These are phyloP conservation scores for Psilocybe tampanensis DNA, from an alignment of 768 basidiomycete genomes.

Conservation along the genomic window DNA sequence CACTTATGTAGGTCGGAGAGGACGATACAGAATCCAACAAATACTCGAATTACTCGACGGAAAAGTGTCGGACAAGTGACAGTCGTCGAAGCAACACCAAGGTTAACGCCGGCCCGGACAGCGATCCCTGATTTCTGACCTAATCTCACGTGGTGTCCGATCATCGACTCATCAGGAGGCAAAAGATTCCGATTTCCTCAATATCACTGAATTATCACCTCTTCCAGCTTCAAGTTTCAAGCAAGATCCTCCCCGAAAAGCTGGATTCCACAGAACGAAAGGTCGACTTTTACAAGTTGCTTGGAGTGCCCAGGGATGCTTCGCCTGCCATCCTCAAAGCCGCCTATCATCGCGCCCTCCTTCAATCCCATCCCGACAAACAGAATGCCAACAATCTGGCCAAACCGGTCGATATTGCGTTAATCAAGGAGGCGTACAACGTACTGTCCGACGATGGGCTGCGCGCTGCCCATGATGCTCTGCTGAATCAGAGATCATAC, in stretches of 20 bases:
- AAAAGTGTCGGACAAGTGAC: too few species aligned
- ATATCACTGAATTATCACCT: too few species aligned
- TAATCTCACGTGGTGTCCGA: too few species aligned
- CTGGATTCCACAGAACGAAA: constrained; percentile 19
- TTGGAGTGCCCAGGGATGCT: constrained; percentile 53
- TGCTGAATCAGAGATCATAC: constrained; percentile 15
- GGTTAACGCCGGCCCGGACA: too few species aligned
- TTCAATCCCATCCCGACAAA: constrained; percentile 63
- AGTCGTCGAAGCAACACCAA: too few species aligned
- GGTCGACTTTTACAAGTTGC: constrained; percentile 61
- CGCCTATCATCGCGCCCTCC: constrained; percentile 68
- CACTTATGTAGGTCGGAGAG: too few species aligned
- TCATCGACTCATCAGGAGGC: too few species aligned
- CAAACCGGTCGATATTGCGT: constrained; percentile 46
- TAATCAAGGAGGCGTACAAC: constrained; percentile 68
- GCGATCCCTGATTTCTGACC: too few species aligned
- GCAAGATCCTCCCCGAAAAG: constrained; percentile 3
- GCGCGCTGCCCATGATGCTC: constrained; percentile 54
- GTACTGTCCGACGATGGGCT: constrained; percentile 54
- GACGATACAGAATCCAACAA: too few species aligned
- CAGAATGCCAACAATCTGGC: constrained; percentile 14
- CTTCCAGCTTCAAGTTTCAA: not conserved
- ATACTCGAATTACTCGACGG: too few species aligned
- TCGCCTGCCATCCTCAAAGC: constrained; percentile 59
- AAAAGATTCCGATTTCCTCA: too few species aligned